phyloP scores from a whole-genome alignment of 176 grass and related monocot genomes.

The Phoenix roebelenii region DNA sequence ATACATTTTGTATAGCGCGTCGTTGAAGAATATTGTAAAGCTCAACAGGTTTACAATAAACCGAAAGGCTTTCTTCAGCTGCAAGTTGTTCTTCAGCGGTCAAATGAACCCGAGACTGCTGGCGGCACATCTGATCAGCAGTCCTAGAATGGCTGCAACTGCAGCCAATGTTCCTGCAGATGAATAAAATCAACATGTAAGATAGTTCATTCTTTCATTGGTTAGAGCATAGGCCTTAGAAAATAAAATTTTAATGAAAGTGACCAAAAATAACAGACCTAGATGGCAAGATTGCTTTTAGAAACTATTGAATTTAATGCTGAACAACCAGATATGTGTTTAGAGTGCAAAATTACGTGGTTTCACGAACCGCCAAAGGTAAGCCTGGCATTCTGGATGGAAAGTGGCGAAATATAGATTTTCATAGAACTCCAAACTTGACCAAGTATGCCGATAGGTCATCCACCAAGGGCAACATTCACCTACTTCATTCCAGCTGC shows the following conservation, averaged over 20 bases:
- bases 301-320: no score
- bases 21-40: slow-evolving; percentile 55
- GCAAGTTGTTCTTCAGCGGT: slow-evolving; percentile 61
- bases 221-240: no score
- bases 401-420: not conserved
- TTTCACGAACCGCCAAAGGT: slow-evolving; percentile 36
- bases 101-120: slow-evolving; percentile 39
- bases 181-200: not conserved
- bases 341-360: slow-evolving; percentile 27
- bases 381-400: slow-evolving; percentile 44
- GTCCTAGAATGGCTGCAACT: slow-evolving; percentile 38
- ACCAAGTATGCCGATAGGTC: not conserved
- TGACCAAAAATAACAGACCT: no score
- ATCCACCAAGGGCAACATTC: slow-evolving; percentile 3
- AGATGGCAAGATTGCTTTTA: no score
- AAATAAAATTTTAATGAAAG: no score
- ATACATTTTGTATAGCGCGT: slow-evolving; percentile 49
- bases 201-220: no score
- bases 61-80: slow-evolving; percentile 48
- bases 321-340: no score
- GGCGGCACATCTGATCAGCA: slow-evolving; percentile 45
- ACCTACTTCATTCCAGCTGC: not conserved
- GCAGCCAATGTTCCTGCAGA: slow-evolving; percentile 37
- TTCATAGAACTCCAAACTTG: slow-evolving; percentile 7
- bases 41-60: slow-evolving; percentile 56